phyloP scores from a whole-genome alignment of 495 filamentous ascomycete species.

The Podospora didyma region DNA sequence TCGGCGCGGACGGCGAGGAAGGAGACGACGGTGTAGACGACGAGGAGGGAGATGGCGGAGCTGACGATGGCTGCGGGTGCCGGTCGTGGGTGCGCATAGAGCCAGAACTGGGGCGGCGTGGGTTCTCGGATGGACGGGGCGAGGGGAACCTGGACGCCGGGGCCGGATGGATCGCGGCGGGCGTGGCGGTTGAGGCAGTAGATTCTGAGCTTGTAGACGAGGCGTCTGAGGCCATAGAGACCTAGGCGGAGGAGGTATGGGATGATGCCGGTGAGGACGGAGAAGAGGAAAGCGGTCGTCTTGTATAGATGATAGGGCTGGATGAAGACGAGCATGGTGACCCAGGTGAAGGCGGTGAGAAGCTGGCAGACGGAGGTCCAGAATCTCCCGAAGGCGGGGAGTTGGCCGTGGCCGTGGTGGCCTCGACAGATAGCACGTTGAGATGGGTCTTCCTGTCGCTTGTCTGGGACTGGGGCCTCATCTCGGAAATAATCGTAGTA shows the following conservation, averaged over 20 bases:
- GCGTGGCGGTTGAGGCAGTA: background rate
- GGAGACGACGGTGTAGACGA: constrained; percentile 4
- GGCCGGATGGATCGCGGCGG: background rate
- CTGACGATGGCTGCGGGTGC: constrained; percentile 7
- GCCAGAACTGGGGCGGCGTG: background rate
- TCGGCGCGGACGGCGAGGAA: constrained; percentile 17
- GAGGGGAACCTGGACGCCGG: background rate
- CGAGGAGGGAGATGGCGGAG: background rate
- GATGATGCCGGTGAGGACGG: constrained; percentile 1
- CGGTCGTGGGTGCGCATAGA: background rate
- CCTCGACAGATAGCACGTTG: background rate
- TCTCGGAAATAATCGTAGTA: too few relatives aligned
- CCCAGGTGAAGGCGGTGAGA: constrained; percentile 17
- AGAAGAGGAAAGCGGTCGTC: background rate
- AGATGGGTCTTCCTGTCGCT: too few relatives aligned
- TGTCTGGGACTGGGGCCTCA: too few relatives aligned
- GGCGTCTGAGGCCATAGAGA: background rate
- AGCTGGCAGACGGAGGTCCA: constrained; percentile 14
- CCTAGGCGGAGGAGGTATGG: constrained; percentile 1
- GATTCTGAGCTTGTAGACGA: background rate
- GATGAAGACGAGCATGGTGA: constrained; percentile 14
- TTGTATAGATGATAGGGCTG: constrained; percentile 16
- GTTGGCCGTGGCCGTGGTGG: constrained; percentile 21
- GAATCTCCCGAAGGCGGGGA: constrained; percentile 1
- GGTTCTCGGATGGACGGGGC: background rate